Conservation (phyloP, 768 basidiomycete species). For the Russula emetica region DNA sequence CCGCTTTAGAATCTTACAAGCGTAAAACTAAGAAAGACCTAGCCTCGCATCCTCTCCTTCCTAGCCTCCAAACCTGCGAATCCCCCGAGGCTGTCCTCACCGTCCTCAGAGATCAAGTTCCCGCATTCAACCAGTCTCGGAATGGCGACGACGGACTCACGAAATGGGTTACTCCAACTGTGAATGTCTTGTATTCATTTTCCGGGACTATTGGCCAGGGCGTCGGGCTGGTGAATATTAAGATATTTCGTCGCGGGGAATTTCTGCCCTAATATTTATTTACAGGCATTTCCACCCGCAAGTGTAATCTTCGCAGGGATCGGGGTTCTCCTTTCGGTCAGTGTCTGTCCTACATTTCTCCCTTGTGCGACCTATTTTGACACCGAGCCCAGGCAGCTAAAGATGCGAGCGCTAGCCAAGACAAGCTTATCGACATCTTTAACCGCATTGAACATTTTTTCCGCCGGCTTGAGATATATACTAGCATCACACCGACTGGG, state of each 20-base stretch:
- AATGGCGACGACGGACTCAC: neutral
- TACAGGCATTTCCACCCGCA: too few relatives aligned
- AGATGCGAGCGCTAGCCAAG: too few relatives aligned
- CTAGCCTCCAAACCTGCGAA: neutral
- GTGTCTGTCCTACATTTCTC: too few relatives aligned
- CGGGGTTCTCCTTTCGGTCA: too few relatives aligned
- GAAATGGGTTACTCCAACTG: neutral
- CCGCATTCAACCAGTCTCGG: neutral
- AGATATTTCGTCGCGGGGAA: neutral
- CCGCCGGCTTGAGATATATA: too few relatives aligned
- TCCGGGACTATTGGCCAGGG: neutral
- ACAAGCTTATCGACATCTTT: too few relatives aligned
- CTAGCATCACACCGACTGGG: too few relatives aligned
- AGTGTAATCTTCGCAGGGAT: too few relatives aligned
- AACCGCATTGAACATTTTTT: too few relatives aligned
- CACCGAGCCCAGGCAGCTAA: too few relatives aligned
- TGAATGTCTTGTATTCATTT: neutral
- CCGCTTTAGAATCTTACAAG: neutral
- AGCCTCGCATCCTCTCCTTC: neutral
- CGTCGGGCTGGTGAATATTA: neutral
- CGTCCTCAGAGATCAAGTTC: neutral
- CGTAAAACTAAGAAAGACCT: neutral
- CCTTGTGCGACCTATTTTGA: too few relatives aligned
- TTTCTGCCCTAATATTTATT: too few relatives aligned
- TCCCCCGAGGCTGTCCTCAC: neutral